These are phyloP conservation scores for Ochetophila trinervis DNA, from an alignment of 306 rosid genomes.

Conservation along the genomic window DNA sequence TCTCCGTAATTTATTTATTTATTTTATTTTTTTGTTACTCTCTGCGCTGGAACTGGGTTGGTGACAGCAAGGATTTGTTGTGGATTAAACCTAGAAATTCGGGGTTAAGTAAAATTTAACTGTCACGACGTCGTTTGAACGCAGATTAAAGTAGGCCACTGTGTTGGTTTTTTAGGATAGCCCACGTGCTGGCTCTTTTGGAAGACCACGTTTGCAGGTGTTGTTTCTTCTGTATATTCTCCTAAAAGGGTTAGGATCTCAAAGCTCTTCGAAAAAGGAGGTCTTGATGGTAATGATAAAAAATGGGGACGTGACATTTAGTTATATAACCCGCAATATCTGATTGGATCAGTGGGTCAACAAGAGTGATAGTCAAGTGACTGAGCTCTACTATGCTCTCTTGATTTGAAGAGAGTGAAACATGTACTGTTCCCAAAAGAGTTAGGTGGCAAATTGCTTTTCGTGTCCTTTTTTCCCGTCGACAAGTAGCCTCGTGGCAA, in stretches of 20 bases:
- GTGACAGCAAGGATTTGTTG: neutral
- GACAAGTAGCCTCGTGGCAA: no score
- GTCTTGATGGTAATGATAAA: neutral
- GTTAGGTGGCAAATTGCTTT: no score
- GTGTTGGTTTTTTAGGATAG: no score
- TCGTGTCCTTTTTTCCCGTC: no score
- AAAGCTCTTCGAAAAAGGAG: neutral
- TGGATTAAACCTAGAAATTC: no score
- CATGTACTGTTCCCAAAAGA: no score
- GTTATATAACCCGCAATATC: no score
- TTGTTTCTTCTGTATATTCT: neutral
- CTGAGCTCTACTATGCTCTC: no score
- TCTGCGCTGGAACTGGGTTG: neutral
- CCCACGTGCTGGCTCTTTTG: neutral
- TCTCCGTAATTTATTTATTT: neutral
- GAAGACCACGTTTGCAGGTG: neutral
- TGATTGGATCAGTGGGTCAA: no score
- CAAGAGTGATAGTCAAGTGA: no score
- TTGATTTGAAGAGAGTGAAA: no score
- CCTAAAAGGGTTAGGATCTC: neutral
- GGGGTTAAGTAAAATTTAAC: neutral
- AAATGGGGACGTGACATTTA: no score
- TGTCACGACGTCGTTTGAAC: neutral
- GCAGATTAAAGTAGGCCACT: neutral
- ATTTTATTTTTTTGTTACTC: neutral